Evolutionary conservation across 2,329 filamentous ascomycete genomes (phyloP), one percentile per base, ranked within the genome.

Genomic region (Talaromyces albobiverticillius): DNA sequence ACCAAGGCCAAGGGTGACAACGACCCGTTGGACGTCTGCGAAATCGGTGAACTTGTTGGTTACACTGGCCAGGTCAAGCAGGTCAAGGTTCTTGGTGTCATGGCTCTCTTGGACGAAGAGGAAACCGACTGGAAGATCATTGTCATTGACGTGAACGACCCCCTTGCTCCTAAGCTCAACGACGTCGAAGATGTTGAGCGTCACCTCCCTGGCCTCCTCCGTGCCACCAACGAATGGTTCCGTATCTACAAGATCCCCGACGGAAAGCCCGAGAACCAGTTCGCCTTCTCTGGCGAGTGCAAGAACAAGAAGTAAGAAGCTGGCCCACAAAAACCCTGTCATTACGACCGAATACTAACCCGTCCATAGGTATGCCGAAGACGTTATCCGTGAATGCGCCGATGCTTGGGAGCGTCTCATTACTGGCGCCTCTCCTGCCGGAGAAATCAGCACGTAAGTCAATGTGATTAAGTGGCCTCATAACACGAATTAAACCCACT

Each of bases 91-190:
- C 89, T 99, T 61, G 94, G 94, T 77, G 91, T 97, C 73, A 99
- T 99, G 94, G 94, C 94, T 65, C 86, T 99, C 64, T 89, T 99
- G 62, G 94, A 99, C 69, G 94, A 99, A 85, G 94, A 95, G 77
- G 94, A 99, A 87, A 99, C 94, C 62, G 94, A 99, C 85, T 99
- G 94, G 94, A 99, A 99, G 87, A 90, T 99, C 80, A 97, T 99
- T 68, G 94, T 97, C 77, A 95, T 99, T 72, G 94, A 99, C 74
- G 79, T 96, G 74, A 96, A 97, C 79, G 94, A 99, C 80, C 93
- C 94, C 64, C 83, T 99, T 61, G 94, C 94, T 54, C 78, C 89
- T 71, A 96, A 96, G 85, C 88, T 99, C 73, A 93, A 99, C 80
- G 93, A 97, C 75, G 87, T 97, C 61, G 94, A 97, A 84, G 94